Evolutionary conservation across 2,329 filamentous ascomycete genomes (phyloP), one percentile per base, ranked within the genome.

Genomic region (Cladophialophora bantiana): DNA sequence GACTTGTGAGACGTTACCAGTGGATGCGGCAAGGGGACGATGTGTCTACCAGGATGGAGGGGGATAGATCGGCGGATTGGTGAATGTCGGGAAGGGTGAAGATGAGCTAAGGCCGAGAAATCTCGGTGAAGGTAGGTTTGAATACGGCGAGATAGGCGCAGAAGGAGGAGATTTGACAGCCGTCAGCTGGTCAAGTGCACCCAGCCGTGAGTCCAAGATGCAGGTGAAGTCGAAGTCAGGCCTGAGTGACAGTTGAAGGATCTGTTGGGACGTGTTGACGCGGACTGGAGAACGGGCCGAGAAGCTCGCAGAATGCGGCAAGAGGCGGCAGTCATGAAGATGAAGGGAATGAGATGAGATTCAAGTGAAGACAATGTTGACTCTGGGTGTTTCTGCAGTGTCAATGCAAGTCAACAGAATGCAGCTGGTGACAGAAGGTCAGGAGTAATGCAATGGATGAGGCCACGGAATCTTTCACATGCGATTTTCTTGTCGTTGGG

Each of bases 211-310:
- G 18, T n/a, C 13, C 34, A 15, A 57, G 26, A 58, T 38, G 13
- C 12, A 18, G 35, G 26, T 59, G 18, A 58, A 57, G 57, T 42
- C 48, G 40, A 58, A 59, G 55, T 31, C 15, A 40, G 32, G 62
- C 10, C 31, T 53, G 34, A 55, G 62, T 58, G 52, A 62, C 32
- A 34, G 52, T 50, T 38, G 58, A 20, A 56, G 34, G 38, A 68
- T 68, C 64, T 70, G 68, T 70, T 70, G 68, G 68, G 68, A 67
- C 48, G 54, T 15, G 42, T 26, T 53, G 59, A 55, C 31, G 10
- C 20, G 35, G 52, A 57, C 54, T 52, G 53, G 52, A 36, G 42
- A 65, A 66, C 48, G 58, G 62, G 62, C 52, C 56, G 67, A 64
- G 42, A 31, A 60, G 64, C 67, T 69, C 57, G 48, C 35, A 56